Percentiles rank a stretch among this genome's conserved stretches.
These are phyloP conservation scores for Erodium maritimum DNA, from an alignment of 345 rosid genomes.

Conservation along the genomic window DNA sequence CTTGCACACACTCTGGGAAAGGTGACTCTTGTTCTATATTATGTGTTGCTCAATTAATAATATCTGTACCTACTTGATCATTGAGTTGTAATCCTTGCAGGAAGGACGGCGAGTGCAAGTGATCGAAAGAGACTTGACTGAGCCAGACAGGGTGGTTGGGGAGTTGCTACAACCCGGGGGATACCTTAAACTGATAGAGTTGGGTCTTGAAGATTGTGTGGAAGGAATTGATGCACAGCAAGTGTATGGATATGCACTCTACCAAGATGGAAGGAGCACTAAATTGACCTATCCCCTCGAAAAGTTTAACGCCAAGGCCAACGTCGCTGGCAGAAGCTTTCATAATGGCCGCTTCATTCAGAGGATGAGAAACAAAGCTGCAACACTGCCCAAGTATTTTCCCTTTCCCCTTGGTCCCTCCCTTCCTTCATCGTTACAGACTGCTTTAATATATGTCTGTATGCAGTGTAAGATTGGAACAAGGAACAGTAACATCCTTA, in stretches of 20 bases:
- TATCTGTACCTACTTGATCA: too few relatives aligned
- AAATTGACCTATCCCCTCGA: conserved; percentile 33
- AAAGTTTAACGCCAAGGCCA: conserved; percentile 26
- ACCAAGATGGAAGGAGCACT: conserved; percentile 32
- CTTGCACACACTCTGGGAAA: too few relatives aligned
- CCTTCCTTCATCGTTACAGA: background rate
- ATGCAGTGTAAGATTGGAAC: conserved; percentile 50
- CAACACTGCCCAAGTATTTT: conserved; percentile 30
- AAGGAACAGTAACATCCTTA: conserved; percentile 67
- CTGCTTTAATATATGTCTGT: too few relatives aligned
- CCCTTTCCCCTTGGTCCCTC: background rate
- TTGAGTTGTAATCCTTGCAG: conserved; percentile 15
- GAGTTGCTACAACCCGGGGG: conserved; percentile 74
- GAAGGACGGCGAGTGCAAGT: conserved; percentile 61
- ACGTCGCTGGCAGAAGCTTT: conserved; percentile 44
- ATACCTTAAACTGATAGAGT: conserved; percentile 56
- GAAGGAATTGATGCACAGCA: conserved; percentile 44
- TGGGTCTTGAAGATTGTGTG: conserved; percentile 60
- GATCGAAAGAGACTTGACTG: conserved; percentile 56
- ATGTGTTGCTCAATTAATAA: too few relatives aligned
- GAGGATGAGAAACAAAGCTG: conserved; percentile 44
- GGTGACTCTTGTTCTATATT: too few relatives aligned
- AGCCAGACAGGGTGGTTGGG: conserved; percentile 70
- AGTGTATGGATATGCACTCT: conserved; percentile 39
- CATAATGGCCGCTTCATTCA: conserved; percentile 53